phyloP scores from a whole-genome alignment of 768 basidiomycete genomes.

The Boletellus sp. region DNA sequence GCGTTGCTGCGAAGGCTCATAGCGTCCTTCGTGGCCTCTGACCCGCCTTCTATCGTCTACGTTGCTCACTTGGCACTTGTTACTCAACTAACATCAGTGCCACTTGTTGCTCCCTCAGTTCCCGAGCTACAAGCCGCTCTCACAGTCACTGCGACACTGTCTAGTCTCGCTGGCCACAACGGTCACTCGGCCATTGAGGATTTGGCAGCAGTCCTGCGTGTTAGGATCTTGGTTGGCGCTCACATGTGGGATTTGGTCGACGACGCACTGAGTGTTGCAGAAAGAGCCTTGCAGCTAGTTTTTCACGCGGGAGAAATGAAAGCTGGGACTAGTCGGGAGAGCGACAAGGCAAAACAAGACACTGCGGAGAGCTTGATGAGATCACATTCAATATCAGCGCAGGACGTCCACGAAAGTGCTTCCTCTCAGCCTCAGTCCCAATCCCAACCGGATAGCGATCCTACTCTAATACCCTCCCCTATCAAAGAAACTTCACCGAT shows the following conservation, averaged over 20 bases:
- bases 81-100: conserved; percentile 34
- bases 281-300: conserved; percentile 46
- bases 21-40: conserved; percentile 40
- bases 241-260: conserved; percentile 52
- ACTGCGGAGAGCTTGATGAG: conserved; percentile 17
- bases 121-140: conserved; percentile 32
- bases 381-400: conserved; percentile 28
- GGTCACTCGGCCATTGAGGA: conserved; percentile 43
- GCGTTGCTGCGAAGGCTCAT: conserved; percentile 55
- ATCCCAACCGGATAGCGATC: conserved; percentile 12
- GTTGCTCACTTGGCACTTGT: conserved; percentile 55
- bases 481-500: neutral
- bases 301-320: conserved; percentile 18
- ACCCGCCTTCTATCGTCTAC: conserved; percentile 54
- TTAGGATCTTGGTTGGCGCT: conserved; percentile 52
- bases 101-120: neutral
- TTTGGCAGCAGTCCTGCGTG: conserved; percentile 52
- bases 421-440: conserved; percentile 24
- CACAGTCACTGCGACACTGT: conserved; percentile 32
- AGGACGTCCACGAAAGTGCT: conserved; percentile 25
- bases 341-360: conserved; percentile 12
- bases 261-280: conserved; percentile 46
- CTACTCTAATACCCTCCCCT: neutral
- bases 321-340: neutral
- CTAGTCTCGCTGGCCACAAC: conserved; percentile 28